Evolutionary conservation across 2,329 filamentous ascomycete genomes (phyloP), one percentile per base, ranked within the genome.

Genomic region (Fusarium tupiense): DNA sequence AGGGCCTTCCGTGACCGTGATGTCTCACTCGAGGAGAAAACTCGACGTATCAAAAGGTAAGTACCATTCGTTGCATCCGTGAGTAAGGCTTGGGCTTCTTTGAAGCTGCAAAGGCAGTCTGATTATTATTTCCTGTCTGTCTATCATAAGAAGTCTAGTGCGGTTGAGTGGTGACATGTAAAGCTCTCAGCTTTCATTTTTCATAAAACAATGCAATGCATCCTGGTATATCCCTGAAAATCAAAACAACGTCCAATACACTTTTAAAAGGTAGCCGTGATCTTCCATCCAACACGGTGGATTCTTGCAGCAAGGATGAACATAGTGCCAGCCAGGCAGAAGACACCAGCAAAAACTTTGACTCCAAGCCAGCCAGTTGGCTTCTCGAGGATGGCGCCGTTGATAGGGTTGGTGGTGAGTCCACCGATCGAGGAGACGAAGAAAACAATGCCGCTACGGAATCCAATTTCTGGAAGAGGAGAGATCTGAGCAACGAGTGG

Each of bases 391-490:
- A 85, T 84, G 2, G 85, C 84, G 1, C 89, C 89, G 2, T 84
- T 87, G 71, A 91, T 90, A 0, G 90, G 90, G 63, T 84, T 88
- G 1, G 89, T 87, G 5, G 87, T 86, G 22, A 92, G 81, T 6
- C 88, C 89, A 1, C 87, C 87, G 41, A 92, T 80, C 5, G 87
- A 86, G 22, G 87, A 83, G n/a, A 89, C 79, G 6, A 87, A 85
- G 76, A 91, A 91, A 9, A 81, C 72, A 1, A 84, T 76, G 4
- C 83, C 83, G 8, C 73, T 81, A 1, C 80, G 77, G 64, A 80
- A 79, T 2, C 79, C 80, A 57, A 80, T 80, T 41, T 82, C 79
- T 2, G 60, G 37, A 0, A 72, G 33, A 9, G 76, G 76, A 0
- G 74, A 76, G 22, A 78, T 73, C 53, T 91, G 87, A 4, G 81